Conservation (phyloP, 2,329 filamentous ascomycete genomes). For the Cladosporium sp. region DNA sequence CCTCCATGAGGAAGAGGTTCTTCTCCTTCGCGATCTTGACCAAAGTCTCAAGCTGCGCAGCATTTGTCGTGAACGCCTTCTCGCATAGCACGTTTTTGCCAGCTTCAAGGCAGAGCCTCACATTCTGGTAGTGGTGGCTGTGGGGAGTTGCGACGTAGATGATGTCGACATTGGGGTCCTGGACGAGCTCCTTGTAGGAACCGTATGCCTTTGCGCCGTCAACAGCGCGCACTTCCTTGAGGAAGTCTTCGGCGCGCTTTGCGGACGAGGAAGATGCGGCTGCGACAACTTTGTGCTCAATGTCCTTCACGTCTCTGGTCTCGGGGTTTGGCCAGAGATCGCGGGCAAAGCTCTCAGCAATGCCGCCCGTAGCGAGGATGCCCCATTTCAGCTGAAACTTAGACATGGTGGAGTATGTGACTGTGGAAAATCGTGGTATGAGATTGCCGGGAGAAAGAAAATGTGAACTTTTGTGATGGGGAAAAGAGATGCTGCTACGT, state of each 20-base stretch:
- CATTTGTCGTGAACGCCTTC: slow-evolving; percentile 83
- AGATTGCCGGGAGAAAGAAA: not conserved
- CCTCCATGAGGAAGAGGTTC: slow-evolving; percentile 68
- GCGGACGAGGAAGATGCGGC: slow-evolving; percentile 72
- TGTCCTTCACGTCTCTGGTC: slow-evolving; percentile 61
- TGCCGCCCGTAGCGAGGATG: slow-evolving; percentile 45
- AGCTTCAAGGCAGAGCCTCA: slow-evolving; percentile 73
- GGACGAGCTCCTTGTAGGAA: slow-evolving; percentile 74
- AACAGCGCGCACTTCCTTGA: slow-evolving; percentile 64
- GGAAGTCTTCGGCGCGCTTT: slow-evolving; percentile 64
- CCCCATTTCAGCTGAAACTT: slow-evolving; percentile 34
- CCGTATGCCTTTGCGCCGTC: slow-evolving; percentile 65
- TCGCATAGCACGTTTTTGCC: slow-evolving; percentile 88
- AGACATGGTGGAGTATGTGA: slow-evolving; percentile 20
- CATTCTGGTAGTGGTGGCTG: slow-evolving; percentile 88
- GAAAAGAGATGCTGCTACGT: not conserved
- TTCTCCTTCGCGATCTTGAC: slow-evolving; percentile 66
- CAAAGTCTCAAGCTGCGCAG: slow-evolving; percentile 66
- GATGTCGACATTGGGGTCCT: slow-evolving; percentile 72
- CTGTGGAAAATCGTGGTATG: not conserved
- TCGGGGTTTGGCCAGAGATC: slow-evolving; percentile 72
- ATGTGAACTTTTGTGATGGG: not conserved
- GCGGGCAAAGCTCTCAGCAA: slow-evolving; percentile 55
- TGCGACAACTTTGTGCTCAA: slow-evolving; percentile 71
- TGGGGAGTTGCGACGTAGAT: slow-evolving; percentile 87